These are phyloP conservation scores for Malania oleifera DNA, from an alignment of 164 flowering plant species.

Conservation along the genomic window DNA sequence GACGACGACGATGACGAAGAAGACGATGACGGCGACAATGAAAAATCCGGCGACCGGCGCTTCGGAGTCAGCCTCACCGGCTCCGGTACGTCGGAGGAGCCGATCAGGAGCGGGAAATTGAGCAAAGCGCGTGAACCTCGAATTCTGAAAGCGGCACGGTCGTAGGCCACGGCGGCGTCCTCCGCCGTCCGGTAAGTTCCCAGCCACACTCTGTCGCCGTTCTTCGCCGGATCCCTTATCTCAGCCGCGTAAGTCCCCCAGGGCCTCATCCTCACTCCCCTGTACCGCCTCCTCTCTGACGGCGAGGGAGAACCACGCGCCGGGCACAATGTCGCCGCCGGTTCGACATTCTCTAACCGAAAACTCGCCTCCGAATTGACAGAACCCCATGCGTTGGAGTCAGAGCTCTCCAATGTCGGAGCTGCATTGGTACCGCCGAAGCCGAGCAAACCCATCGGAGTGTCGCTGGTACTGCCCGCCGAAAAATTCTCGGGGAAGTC, in stretches of 20 bases:
- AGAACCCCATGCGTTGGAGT: too few relatives aligned
- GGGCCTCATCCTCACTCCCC: slow-evolving; percentile 30
- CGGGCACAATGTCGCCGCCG: too few relatives aligned
- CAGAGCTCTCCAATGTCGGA: too few relatives aligned
- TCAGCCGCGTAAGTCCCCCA: slow-evolving; percentile 36
- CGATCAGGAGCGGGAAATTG: slow-evolving; percentile 25
- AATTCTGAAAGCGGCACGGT: slow-evolving; percentile 28
- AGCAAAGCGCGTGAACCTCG: slow-evolving; percentile 28
- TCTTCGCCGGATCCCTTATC: slow-evolving; percentile 29
- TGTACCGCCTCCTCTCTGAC: slow-evolving; percentile 21
- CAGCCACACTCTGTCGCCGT: slow-evolving; percentile 31
- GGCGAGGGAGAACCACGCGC: too few relatives aligned
- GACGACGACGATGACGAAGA: too few relatives aligned
- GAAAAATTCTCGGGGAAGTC: neutral
- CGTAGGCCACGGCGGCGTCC: slow-evolving; percentile 31
- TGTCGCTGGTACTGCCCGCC: too few relatives aligned
- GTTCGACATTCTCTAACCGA: too few relatives aligned
- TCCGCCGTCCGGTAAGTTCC: slow-evolving; percentile 31
- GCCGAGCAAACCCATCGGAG: too few relatives aligned
- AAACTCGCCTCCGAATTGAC: too few relatives aligned
- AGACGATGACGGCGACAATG: too few relatives aligned
- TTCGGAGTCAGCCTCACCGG: slow-evolving; percentile 25
- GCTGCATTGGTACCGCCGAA: too few relatives aligned
- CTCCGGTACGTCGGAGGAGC: slow-evolving; percentile 13
- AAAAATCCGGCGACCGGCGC: slow-evolving; percentile 18